These are phyloP conservation scores for Trifolium repens DNA, from an alignment of 306 rosid species.

Conservation along the genomic window DNA sequence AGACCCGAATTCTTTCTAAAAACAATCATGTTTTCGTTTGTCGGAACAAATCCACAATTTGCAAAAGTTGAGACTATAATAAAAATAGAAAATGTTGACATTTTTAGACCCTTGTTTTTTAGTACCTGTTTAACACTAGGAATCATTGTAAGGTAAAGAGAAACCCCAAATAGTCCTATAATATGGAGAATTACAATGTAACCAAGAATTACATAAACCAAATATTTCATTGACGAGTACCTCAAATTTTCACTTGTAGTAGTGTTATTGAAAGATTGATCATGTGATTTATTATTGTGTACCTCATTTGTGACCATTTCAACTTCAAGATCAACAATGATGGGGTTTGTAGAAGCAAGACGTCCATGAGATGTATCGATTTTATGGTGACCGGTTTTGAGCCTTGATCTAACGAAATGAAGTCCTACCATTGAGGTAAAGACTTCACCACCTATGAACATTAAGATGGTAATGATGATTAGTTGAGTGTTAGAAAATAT, in stretches of 20 bases:
- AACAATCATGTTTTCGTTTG: conserved; percentile 74
- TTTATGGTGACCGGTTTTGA: conserved; percentile 37
- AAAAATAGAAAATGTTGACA: conserved; percentile 52
- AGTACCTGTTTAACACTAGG: conserved; percentile 47
- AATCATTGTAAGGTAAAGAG: conserved; percentile 38
- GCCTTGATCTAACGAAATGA: conserved; percentile 44
- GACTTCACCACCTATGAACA: conserved; percentile 66
- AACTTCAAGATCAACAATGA: conserved; percentile 6
- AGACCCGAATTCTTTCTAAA: conserved; percentile 57
- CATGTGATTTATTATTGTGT: neutral
- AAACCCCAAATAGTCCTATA: conserved; percentile 45
- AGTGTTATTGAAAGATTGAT: neutral
- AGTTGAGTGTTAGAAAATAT: conserved; percentile 58
- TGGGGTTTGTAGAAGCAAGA: neutral
- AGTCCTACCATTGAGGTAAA: conserved; percentile 64
- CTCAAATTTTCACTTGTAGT: conserved; percentile 4
- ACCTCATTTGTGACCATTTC: neutral
- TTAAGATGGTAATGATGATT: conserved; percentile 49
- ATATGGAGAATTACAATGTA: conserved; percentile 45
- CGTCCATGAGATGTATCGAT: conserved; percentile 12
- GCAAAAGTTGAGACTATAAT: conserved; percentile 63
- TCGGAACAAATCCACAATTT: conserved; percentile 68
- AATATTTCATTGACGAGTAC: conserved; percentile 35
- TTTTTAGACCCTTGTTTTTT: conserved; percentile 38
- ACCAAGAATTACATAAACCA: conserved; percentile 51